Evolutionary conservation across 441 rosid genomes (phyloP).

Genomic region (Euphorbia schlechtendalii): DNA sequence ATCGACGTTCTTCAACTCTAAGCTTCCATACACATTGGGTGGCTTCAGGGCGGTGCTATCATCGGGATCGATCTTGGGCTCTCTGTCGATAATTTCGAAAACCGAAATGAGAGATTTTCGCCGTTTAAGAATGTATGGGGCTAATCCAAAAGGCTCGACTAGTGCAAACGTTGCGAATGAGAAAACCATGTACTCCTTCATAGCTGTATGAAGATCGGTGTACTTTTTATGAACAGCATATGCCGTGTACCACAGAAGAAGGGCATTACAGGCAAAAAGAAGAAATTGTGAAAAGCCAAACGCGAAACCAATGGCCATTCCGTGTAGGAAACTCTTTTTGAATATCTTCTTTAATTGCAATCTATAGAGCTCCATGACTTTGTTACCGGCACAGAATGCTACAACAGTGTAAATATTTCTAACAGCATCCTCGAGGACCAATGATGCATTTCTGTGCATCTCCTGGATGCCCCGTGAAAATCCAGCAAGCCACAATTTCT

Average conservation of each 20-base stretch:
- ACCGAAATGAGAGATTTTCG: slow-evolving; percentile 90
- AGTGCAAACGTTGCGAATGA: slow-evolving; percentile 97
- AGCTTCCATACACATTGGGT: slow-evolving; percentile 93
- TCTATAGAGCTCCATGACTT: slow-evolving; percentile 97
- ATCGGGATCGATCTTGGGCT: slow-evolving; percentile 96
- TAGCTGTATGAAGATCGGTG: slow-evolving; percentile 60
- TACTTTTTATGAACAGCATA: slow-evolving; percentile 42
- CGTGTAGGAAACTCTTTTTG: slow-evolving; percentile 77
- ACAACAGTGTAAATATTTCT: slow-evolving; percentile 99
- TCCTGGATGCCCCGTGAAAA: slow-evolving; percentile 97
- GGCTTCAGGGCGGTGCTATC: slow-evolving; percentile 87
- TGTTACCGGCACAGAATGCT: slow-evolving; percentile 97
- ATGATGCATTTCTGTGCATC: slow-evolving; percentile 98
- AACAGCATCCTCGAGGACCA: slow-evolving; percentile 98
- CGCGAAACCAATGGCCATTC: slow-evolving; percentile 88
- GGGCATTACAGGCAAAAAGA: slow-evolving; percentile 96
- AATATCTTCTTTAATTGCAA: slow-evolving; percentile 76
- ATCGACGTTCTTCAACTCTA: slow-evolving; percentile 86
- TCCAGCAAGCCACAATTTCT: slow-evolving; percentile 99
- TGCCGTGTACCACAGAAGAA: slow-evolving; percentile 95
- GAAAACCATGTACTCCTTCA: slow-evolving; percentile 93
- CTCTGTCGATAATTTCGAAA: slow-evolving; percentile 91
- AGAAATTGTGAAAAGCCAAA: slow-evolving; percentile 99
- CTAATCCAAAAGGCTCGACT: slow-evolving; percentile 98
- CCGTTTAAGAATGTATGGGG: slow-evolving; percentile 95